phyloP scores from a whole-genome alignment of 352 stramenopile species.

The Nothophytophthora sp. region DNA sequence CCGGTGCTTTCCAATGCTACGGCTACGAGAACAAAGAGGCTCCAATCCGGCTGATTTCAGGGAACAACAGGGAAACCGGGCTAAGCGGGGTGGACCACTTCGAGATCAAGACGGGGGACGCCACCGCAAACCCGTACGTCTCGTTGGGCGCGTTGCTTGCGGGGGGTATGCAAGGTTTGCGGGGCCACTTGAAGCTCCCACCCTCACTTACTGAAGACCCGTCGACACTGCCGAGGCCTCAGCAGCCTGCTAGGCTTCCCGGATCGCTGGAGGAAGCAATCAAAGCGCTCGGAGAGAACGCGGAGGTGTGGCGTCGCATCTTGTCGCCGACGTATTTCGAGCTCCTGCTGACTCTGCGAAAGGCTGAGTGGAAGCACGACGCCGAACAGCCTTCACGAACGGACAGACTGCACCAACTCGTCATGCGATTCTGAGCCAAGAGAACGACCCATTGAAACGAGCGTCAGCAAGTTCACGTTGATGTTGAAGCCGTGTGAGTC shows the following conservation, averaged over 20 bases:
- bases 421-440: too few species aligned
- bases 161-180: slow-evolving; percentile 17
- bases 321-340: neutral
- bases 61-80: neutral
- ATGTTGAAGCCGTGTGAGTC: too few species aligned
- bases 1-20: slow-evolving; percentile 30
- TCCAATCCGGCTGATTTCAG: slow-evolving; percentile 18
- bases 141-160: slow-evolving; percentile 25
- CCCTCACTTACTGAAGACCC: slow-evolving; percentile 8
- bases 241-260: neutral
- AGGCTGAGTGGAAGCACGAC: too few species aligned
- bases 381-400: too few species aligned
- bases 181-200: slow-evolving; percentile 4
- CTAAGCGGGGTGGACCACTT: slow-evolving; percentile 12
- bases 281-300: neutral
- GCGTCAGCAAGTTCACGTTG: too few species aligned
- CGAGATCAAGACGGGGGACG: slow-evolving; percentile 36
- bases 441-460: too few species aligned
- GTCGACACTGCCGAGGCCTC: neutral
- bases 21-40: slow-evolving; percentile 38
- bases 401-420: too few species aligned
- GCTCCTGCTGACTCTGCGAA: neutral
- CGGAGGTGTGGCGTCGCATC: neutral
- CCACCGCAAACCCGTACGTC: slow-evolving; percentile 32
- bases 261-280: neutral